Base-by-base conservation (phyloP, 2,329 filamentous ascomycete genomes). In the Pseudodiploospora longispora region DNA sequence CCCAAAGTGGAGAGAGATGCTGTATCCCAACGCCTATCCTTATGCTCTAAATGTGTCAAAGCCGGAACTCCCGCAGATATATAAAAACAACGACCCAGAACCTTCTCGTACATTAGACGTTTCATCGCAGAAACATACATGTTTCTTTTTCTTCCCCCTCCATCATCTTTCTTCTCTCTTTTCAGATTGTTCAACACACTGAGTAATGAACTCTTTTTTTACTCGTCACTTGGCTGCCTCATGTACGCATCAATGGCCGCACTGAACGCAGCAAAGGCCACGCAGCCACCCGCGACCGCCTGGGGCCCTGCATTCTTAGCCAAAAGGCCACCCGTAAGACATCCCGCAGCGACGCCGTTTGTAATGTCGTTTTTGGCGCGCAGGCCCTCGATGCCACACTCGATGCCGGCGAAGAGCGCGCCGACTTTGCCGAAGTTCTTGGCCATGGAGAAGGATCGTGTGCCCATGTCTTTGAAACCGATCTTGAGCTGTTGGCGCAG, bases 351-450 rank as follows among this genome's bases (percentile, higher is more conserved):
- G 5, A 93, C 82, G 43, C 88, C 88, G 69, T 98, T 98, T 51
- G 72, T 79, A 30, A 97, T 66, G 64, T 97, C 93, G 67, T 97
- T 96, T 72, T 95, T 96, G 27, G 90, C 93, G 30, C 93, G 78
- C 56, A 87, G 76, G 0, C 90, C 90, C 66, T 98, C 93, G 59
- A 98, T 89, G 52, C 87, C 89, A 70, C 93, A 98, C 69, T 98
- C 93, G 42, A 93, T 95, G 35, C 91, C 91, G 10, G 82, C 78
- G 70, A 94, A 98, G 19, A 97, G 76, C 3, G 87, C 85, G 56
- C 93, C 93, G 40, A 98, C 88, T 55, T 90, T 85, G 50, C 87
- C 91, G 61, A 98, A 98, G 72, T 94, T 97, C 70, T 90, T 93
- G 43, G 90, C 93, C 39, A 83, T 87, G 50, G 82, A 84, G 66